Evolutionary conservation across 768 basidiomycete species (phyloP).

Genomic region (Mycena vitilis): DNA sequence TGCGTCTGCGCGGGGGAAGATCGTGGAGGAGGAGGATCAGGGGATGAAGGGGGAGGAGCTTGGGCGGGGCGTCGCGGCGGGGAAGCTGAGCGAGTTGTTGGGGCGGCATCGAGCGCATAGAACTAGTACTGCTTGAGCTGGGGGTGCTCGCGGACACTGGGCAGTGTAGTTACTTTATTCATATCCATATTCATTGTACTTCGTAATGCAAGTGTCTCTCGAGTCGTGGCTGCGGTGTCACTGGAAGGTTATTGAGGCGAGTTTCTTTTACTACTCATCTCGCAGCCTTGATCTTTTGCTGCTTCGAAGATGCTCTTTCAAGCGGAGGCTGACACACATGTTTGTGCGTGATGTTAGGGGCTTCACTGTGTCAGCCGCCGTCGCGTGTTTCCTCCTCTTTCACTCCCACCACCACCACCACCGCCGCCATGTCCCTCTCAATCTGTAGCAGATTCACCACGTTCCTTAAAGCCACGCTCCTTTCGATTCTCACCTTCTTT

Average conservation of each 20-base stretch:
- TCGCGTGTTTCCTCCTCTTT: not conserved
- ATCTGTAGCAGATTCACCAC: constrained; percentile 15
- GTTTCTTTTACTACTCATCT: not conserved
- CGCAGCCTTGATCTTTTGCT: not conserved
- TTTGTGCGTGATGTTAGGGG: no score
- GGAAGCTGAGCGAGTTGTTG: constrained; percentile 66
- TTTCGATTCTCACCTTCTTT: constrained; percentile 25
- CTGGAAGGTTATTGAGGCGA: not conserved
- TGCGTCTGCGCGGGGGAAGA: constrained; percentile 1
- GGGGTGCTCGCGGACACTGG: not conserved
- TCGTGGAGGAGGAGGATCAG: constrained; percentile 33
- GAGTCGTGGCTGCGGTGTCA: not conserved
- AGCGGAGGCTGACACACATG: not conserved
- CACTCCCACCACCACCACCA: constrained; percentile 1
- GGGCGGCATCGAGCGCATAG: constrained; percentile 48
- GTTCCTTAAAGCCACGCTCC: constrained; percentile 31
- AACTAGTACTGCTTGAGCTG: constrained; percentile 28
- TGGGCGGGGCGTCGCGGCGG: constrained; percentile 62
- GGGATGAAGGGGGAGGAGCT: constrained; percentile 35
- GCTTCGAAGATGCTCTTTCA: not conserved
- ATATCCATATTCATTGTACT: constrained; percentile 23
- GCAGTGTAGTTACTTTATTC: constrained; percentile 18
- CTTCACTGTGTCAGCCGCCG: not conserved
- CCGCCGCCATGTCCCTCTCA: constrained; percentile 19
- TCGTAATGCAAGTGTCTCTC: constrained; percentile 7